Evolutionary conservation across 1,139 yeast species (phyloP).

Genomic region (Saccharomyces hybrid): DNA sequence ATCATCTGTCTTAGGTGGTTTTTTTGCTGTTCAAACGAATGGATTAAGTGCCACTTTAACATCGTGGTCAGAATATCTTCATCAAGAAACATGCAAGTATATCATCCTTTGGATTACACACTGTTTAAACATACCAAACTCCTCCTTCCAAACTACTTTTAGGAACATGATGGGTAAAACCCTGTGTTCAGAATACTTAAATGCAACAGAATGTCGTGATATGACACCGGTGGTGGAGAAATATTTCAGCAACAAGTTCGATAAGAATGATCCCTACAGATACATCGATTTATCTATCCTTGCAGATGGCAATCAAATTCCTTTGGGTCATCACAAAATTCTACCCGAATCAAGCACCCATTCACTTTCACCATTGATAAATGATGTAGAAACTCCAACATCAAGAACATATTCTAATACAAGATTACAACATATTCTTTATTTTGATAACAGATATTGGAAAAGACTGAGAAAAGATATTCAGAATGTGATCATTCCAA

Average conservation of each 20-base stretch:
- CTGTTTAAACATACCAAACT: constrained; percentile 34
- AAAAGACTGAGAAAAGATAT: constrained; percentile 42
- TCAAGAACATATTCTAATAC: constrained; percentile 36
- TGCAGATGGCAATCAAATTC: constrained; percentile 20
- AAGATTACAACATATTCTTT: constrained; percentile 45
- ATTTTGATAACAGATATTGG: constrained; percentile 51
- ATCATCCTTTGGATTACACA: constrained; percentile 46
- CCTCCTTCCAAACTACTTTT: constrained; percentile 30
- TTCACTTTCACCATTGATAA: constrained; percentile 35
- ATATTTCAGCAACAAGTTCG: constrained; percentile 17
- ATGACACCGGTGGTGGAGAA: constrained; percentile 18
- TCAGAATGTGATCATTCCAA: constrained; percentile 44
- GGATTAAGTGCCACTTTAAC: constrained; percentile 53
- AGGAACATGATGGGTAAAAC: constrained; percentile 32
- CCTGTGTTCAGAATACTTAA: constrained; percentile 18
- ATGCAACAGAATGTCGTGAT: constrained; percentile 12
- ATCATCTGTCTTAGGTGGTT: constrained; percentile 27
- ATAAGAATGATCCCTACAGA: constrained; percentile 17
- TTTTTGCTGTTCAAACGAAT: constrained; percentile 36
- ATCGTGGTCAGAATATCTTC: constrained; percentile 40
- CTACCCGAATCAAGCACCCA: constrained; percentile 34
- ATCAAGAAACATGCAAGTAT: constrained; percentile 40
- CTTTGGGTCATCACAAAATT: constrained; percentile 31
- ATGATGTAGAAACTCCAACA: constrained; percentile 11
- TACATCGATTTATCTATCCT: constrained; percentile 25